Evolutionary conservation across 768 basidiomycete species (phyloP).

Genomic region (Porpolomopsis calyptriformis): DNA sequence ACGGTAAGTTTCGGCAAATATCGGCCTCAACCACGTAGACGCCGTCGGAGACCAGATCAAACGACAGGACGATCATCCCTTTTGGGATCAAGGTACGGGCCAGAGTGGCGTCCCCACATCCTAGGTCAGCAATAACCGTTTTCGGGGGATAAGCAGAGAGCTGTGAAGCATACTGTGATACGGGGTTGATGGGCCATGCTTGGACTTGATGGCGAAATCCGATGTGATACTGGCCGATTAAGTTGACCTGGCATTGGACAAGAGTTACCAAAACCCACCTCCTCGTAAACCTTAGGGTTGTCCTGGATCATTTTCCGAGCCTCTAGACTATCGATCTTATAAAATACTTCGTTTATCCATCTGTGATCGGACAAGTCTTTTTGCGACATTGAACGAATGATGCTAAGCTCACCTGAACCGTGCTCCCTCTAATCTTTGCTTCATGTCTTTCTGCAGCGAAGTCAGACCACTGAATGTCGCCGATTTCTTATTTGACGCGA

Average conservation of each 20-base stretch:
- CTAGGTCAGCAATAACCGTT: slow-evolving; percentile 83
- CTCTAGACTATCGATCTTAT: slow-evolving; percentile 71
- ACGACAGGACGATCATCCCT: slow-evolving; percentile 63
- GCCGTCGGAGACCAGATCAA: slow-evolving; percentile 67
- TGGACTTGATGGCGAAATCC: slow-evolving; percentile 89
- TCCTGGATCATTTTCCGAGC: slow-evolving; percentile 76
- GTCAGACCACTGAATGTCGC: no score
- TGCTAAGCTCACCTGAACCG: slow-evolving; percentile 58
- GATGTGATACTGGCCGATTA: slow-evolving; percentile 64
- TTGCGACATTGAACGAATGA: neutral
- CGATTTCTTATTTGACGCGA: slow-evolving; percentile 6
- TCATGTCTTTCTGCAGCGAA: slow-evolving; percentile 66
- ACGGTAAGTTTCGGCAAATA: slow-evolving; percentile 65
- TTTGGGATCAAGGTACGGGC: slow-evolving; percentile 63
- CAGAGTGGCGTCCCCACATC: slow-evolving; percentile 89
- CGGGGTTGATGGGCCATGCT: slow-evolving; percentile 90
- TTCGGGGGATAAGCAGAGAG: slow-evolving; percentile 54
- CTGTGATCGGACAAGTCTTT: slow-evolving; percentile 26
- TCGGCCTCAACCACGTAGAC: slow-evolving; percentile 84
- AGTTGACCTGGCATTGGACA: slow-evolving; percentile 1
- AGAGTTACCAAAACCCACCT: slow-evolving; percentile 38
- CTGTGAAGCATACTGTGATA: slow-evolving; percentile 63
- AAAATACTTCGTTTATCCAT: slow-evolving; percentile 86
- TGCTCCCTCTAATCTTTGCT: slow-evolving; percentile 73
- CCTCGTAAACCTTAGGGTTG: slow-evolving; percentile 71